A percentile compares a stretch with the other conserved stretches of the same genome.
phyloP scores from a whole-genome alignment of 2,329 filamentous ascomycete species.

The Didymella exigua region DNA sequence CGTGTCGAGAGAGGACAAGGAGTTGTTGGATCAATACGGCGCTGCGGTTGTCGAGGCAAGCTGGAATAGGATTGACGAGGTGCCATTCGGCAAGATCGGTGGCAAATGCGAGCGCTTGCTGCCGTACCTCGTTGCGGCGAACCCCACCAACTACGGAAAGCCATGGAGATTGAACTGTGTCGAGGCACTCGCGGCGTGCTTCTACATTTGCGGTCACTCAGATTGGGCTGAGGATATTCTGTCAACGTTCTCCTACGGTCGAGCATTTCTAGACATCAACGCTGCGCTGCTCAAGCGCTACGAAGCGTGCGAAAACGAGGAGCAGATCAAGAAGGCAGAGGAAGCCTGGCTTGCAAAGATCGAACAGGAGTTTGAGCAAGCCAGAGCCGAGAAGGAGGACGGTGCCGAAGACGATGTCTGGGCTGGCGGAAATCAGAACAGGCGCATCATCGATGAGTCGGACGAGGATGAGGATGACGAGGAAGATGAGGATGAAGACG shows the following conservation, averaged over 20 bases:
- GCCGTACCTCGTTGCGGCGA: constrained; percentile 94
- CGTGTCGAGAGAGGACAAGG: constrained; percentile 80
- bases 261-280: constrained; percentile 91
- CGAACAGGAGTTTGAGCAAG: constrained; percentile 86
- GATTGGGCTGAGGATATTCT: constrained; percentile 91
- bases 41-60: constrained; percentile 97
- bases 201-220: constrained; percentile 86
- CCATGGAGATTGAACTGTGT: constrained; percentile 96
- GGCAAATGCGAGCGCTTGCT: constrained; percentile 84
- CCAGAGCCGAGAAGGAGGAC: constrained; percentile 67
- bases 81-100: constrained; percentile 89
- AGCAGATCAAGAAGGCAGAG: constrained; percentile 81
- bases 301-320: constrained; percentile 80
- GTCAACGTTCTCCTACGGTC: constrained; percentile 84
- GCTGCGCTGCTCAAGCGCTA: constrained; percentile 80
- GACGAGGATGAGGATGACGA: constrained; percentile 58
- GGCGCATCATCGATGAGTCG: constrained; percentile 55
- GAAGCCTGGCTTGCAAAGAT: constrained; percentile 87
- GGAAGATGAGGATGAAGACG: constrained; percentile 48
- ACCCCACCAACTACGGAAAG: constrained; percentile 95
- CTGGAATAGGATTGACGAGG: constrained; percentile 90
- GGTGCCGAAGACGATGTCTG: constrained; percentile 73
- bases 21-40: constrained; percentile 83
- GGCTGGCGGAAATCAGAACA: constrained; percentile 89
- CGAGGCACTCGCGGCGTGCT: constrained; percentile 90